Conservation (phyloP, 148 eudicot genomes). For the Oxyria digyna region DNA sequence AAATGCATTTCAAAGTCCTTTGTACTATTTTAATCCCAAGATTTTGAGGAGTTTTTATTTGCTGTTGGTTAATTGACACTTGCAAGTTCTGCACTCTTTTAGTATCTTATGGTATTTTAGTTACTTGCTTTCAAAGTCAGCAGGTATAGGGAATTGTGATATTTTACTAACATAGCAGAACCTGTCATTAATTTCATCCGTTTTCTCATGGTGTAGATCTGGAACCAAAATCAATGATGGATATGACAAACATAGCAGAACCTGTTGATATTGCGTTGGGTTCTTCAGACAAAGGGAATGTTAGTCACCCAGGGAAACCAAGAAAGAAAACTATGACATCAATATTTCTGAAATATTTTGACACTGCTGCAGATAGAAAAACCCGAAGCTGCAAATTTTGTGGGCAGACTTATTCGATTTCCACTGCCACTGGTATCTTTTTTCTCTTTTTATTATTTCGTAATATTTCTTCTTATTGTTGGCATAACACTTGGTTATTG, state of each 20-base stretch:
- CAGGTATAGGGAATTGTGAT: neutral
- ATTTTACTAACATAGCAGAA: too few relatives aligned
- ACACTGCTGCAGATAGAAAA: conserved; percentile 72
- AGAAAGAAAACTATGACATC: conserved; percentile 88
- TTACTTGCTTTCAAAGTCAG: neutral
- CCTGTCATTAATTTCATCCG: neutral
- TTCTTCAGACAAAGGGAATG: conserved; percentile 50
- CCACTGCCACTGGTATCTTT: conserved; percentile 77
- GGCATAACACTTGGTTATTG: neutral
- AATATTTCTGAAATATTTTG: conserved; percentile 65
- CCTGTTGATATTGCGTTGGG: conserved; percentile 36
- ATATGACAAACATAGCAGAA: conserved; percentile 41
- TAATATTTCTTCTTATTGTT: neutral
- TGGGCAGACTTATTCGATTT: conserved; percentile 84
- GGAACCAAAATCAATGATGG: conserved; percentile 53
- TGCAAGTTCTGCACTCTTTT: neutral
- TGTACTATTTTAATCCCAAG: neutral
- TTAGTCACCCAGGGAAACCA: conserved; percentile 32
- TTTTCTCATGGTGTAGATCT: conserved; percentile 27
- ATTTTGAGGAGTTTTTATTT: neutral
- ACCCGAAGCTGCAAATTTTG: conserved; percentile 77
- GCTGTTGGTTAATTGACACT: neutral
- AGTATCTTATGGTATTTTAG: neutral
- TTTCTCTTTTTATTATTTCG: neutral
- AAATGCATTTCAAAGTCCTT: neutral